Evolutionary conservation across 73 alveolate genomes (phyloP).

Genomic region (Stentor coeruleus): DNA sequence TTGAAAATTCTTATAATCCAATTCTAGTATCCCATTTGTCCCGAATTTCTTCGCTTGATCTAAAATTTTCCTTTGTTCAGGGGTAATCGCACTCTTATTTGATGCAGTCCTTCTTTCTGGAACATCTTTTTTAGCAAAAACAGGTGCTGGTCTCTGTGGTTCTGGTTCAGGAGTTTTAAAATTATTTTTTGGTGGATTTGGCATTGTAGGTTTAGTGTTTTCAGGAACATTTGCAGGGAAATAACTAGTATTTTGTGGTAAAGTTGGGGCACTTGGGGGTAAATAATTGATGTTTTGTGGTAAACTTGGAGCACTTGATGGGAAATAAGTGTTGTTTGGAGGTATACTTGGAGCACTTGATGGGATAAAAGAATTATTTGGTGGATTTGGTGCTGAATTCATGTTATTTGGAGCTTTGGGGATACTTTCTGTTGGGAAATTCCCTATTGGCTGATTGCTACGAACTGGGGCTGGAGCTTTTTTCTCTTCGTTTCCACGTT

Average conservation of each 20-base stretch:
- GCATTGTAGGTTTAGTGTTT: not conserved
- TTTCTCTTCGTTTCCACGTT: not conserved
- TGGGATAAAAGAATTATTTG: too few relatives aligned
- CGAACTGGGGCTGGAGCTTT: too few relatives aligned
- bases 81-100: too few relatives aligned
- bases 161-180: not conserved
- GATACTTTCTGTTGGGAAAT: too few relatives aligned
- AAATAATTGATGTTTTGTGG: not conserved
- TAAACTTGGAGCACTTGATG: not conserved
- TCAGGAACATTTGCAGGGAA: not conserved
- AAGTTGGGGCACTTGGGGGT: not conserved
- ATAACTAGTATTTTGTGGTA: not conserved
- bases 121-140: not conserved
- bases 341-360: too few relatives aligned
- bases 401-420: too few relatives aligned
- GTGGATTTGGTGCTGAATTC: too few relatives aligned
- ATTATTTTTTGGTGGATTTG: not conserved
- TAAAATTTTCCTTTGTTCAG: not conserved
- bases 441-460: too few relatives aligned
- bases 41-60: constrained; percentile 14
- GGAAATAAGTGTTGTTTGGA: not conserved
- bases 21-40: not conserved
- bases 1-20: not conserved
- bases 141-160: not conserved
- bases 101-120: not conserved